Evolutionary conservation across 768 basidiomycete genomes (phyloP), one percentile per base, ranked within the genome.

Genomic region (Fomitopsis pulvina): DNA sequence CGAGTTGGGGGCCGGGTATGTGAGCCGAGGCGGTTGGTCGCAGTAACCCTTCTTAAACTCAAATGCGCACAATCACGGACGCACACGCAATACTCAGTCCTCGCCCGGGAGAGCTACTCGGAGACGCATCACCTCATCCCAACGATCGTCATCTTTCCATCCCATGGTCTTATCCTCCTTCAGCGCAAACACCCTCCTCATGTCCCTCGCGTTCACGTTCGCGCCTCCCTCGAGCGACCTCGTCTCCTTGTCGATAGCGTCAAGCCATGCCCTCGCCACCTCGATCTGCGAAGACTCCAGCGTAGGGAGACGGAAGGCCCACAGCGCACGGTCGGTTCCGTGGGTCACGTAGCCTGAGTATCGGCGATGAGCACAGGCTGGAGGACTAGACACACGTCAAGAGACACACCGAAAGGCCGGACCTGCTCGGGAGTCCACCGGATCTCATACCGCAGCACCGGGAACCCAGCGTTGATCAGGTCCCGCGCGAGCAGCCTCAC

Each of bases 281-380:
- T 62, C 58, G 7, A 69, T 61, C 55, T 88, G 77, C 3, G 71
- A 57, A 0, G 65, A 50, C 3, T 69, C 64, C 50, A 90, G 61
- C 16, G 57, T 60, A 4, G 81, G 76, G 0, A 71, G 52, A 4
- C 80, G 72, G 16, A 87, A 67, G 1, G 81, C 73, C 80, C 85
- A 89, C 12, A 88, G 45, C 22, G 67, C 52, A 7, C 81, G 71
- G 56, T 90, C 88, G 8, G 77, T 76, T 3, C 68, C 84, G 56
- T 90, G 87, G 0, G 85, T 86, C 5, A 88, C 81, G 48, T 80
- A 79, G 1, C 83, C 84, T 87, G 47, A 16, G 38, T 8, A 14
- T 21, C 20, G 48, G 20, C 48, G 34, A 26, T 22, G 10, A 21
- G 34, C 45, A 8, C 16, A 34, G 16, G n/a, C 26, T 20, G 11